Percentiles rank a stretch among this genome's conserved stretches.
Conservation (phyloP, 1,284 basidiomycete genomes). For the Tylopilus orsonianus region DNA sequence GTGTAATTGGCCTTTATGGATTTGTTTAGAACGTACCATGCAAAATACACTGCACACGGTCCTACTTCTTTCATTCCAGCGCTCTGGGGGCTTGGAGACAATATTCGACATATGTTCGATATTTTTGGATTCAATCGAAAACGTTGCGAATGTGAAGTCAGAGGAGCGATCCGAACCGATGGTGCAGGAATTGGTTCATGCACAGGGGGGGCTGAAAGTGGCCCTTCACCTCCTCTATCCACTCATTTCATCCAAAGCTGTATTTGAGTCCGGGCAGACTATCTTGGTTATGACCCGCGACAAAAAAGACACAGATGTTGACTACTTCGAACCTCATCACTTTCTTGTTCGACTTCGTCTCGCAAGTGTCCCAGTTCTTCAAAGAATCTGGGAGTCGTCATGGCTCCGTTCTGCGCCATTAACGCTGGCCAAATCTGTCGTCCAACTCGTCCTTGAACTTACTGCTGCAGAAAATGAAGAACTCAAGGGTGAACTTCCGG, state of each 20-base stretch:
- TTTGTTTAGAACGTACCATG: conserved; percentile 64
- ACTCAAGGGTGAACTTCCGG: conserved; percentile 40
- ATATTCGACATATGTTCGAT: conserved; percentile 62
- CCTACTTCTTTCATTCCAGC: conserved; percentile 74
- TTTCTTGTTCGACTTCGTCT: conserved; percentile 84
- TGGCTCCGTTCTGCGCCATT: conserved; percentile 82
- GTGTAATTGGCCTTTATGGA: conserved; percentile 6
- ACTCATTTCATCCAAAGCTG: conserved; percentile 75
- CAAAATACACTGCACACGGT: conserved; percentile 82
- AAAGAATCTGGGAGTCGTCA: conserved; percentile 76
- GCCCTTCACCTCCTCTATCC: conserved; percentile 77
- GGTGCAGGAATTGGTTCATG: conserved; percentile 68
- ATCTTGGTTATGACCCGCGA: conserved; percentile 69
- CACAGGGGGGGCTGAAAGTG: conserved; percentile 81
- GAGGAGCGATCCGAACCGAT: conserved; percentile 58
- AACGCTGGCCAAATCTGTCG: conserved; percentile 70
- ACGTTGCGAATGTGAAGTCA: conserved; percentile 44
- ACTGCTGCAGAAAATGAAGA: conserved; percentile 83
- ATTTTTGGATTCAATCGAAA: conserved; percentile 60
- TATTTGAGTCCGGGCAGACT: conserved; percentile 88
- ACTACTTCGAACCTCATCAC: conserved; percentile 83
- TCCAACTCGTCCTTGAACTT: conserved; percentile 80
- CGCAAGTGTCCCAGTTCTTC: conserved; percentile 67
- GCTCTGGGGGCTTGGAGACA: conserved; percentile 69
- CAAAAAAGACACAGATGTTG: conserved; percentile 71